A percentile compares a stretch with the other conserved stretches of the same genome.
These are phyloP conservation scores for Ogataea nakhonphanomensis DNA, from an alignment of 805 yeast genomes.

Conservation along the genomic window DNA sequence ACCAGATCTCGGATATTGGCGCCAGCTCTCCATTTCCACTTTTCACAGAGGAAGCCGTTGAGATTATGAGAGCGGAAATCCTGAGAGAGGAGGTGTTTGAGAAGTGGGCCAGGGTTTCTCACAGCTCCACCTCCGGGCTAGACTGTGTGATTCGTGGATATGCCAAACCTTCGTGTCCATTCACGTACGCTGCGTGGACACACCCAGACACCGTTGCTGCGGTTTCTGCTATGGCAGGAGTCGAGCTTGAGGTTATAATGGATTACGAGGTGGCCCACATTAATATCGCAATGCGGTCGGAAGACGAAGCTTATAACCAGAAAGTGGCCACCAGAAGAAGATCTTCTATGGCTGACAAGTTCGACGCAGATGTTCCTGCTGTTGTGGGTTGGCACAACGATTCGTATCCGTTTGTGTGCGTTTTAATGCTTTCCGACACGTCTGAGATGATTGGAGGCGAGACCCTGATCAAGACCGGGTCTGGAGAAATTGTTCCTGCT, in stretches of 20 bases:
- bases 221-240: slow-evolving; percentile 56
- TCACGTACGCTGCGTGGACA: slow-evolving; percentile 54
- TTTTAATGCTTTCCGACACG: slow-evolving; percentile 59
- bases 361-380: slow-evolving; percentile 43
- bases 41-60: slow-evolving; percentile 57
- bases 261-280: slow-evolving; percentile 57
- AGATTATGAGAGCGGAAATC: slow-evolving; percentile 55
- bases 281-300: slow-evolving; percentile 46
- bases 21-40: slow-evolving; percentile 59
- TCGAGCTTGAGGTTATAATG: slow-evolving; percentile 50
- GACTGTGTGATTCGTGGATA: slow-evolving; percentile 52
- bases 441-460: slow-evolving; percentile 59
- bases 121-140: slow-evolving; percentile 45
- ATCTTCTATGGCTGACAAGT: slow-evolving; percentile 22
- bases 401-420: slow-evolving; percentile 64
- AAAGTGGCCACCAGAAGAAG: slow-evolving; percentile 23
- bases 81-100: slow-evolving; percentile 44
- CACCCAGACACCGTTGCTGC: slow-evolving; percentile 55
- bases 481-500: slow-evolving; percentile 32
- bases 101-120: slow-evolving; percentile 41
- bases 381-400: slow-evolving; percentile 63
- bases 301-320: slow-evolving; percentile 34
- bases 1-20: slow-evolving; percentile 53
- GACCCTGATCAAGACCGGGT: slow-evolving; percentile 48
- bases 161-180: slow-evolving; percentile 45